Percentiles rank a stretch among this genome's conserved stretches.
These are phyloP conservation scores for Papiliotrema laurentii DNA, from an alignment of 1,284 basidiomycete genomes.

Conservation along the genomic window DNA sequence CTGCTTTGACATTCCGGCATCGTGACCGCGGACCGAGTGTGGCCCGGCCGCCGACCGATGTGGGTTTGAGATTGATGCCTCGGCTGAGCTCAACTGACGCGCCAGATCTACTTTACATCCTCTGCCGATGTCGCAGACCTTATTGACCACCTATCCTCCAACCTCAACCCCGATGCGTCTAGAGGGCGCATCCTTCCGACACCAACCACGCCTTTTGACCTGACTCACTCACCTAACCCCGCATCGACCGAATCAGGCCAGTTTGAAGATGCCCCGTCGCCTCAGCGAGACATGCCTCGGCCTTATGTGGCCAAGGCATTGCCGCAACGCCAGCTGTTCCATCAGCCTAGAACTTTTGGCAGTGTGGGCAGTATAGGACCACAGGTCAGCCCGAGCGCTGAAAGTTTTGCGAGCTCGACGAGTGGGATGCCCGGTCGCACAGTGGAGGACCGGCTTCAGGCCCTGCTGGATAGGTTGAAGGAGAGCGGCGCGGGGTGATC, in stretches of 20 bases:
- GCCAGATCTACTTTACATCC: constrained; percentile 38
- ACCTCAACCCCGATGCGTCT: constrained; percentile 35
- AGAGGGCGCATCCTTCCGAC: constrained; percentile 23
- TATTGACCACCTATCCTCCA: constrained; percentile 40
- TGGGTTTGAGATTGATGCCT: constrained; percentile 5
- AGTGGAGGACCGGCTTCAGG: constrained; percentile 43
- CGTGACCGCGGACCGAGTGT: constrained; percentile 6
- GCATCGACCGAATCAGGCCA: constrained; percentile 14
- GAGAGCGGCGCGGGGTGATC: no score
- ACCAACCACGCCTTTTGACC: background rate
- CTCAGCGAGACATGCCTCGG: background rate
- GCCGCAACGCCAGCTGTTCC: constrained; percentile 25
- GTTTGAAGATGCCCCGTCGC: constrained; percentile 31
- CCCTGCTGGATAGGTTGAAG: constrained; percentile 37
- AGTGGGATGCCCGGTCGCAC: constrained; percentile 12
- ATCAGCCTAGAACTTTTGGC: background rate
- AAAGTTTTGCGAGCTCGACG: constrained; percentile 24
- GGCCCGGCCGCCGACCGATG: constrained; percentile 30
- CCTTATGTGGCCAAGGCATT: background rate
- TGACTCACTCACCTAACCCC: background rate
- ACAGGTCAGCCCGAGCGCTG: constrained; percentile 16
- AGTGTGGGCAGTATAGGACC: background rate
- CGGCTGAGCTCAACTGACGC: background rate
- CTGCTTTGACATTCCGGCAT: constrained; percentile 15
- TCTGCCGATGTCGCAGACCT: constrained; percentile 41